A percentile compares a stretch with the other conserved stretches of the same genome.
These are phyloP conservation scores for Takakia lepidozioides DNA, from an alignment of 225 moss, liverwort and hornwort species.

Conservation along the genomic window DNA sequence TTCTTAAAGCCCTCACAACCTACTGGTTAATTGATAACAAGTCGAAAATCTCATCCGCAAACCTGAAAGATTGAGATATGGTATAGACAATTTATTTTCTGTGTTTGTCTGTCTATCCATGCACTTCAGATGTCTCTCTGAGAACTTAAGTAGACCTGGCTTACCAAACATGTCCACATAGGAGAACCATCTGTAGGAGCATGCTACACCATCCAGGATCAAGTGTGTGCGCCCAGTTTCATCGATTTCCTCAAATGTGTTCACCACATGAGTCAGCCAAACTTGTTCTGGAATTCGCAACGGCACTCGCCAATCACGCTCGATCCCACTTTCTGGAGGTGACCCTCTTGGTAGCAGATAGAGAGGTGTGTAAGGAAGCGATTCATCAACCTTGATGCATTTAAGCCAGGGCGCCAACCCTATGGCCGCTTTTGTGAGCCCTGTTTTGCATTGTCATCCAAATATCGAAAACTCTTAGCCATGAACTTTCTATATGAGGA, in stretches of 20 bases:
- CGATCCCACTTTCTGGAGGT: not conserved
- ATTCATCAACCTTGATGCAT: constrained; percentile 21
- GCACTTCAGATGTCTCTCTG: too few species aligned
- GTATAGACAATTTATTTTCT: not conserved
- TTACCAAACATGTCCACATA: constrained; percentile 29
- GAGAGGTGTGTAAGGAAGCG: constrained; percentile 24
- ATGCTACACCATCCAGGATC: constrained; percentile 24
- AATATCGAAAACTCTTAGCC: too few species aligned
- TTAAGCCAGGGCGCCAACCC: constrained; percentile 30
- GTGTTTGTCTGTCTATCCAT: not conserved
- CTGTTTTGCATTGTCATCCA: too few species aligned
- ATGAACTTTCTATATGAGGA: too few species aligned
- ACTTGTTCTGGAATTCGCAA: constrained; percentile 17
- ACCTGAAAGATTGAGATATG: too few species aligned
- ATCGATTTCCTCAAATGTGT: constrained; percentile 22
- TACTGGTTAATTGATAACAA: too few species aligned
- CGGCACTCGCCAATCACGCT: constrained; percentile 20
- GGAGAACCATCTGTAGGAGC: constrained; percentile 33
- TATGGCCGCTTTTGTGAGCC: constrained; percentile 12
- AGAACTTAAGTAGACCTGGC: too few species aligned
- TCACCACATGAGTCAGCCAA: constrained; percentile 25
- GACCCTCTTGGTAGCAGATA: constrained; percentile 17
- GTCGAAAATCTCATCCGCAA: too few species aligned
- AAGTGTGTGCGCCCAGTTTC: constrained; percentile 10
- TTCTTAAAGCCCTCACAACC: not conserved